Evolutionary conservation across 306 rosid genomes (phyloP).

Genomic region (Trifolium subterraneum): DNA sequence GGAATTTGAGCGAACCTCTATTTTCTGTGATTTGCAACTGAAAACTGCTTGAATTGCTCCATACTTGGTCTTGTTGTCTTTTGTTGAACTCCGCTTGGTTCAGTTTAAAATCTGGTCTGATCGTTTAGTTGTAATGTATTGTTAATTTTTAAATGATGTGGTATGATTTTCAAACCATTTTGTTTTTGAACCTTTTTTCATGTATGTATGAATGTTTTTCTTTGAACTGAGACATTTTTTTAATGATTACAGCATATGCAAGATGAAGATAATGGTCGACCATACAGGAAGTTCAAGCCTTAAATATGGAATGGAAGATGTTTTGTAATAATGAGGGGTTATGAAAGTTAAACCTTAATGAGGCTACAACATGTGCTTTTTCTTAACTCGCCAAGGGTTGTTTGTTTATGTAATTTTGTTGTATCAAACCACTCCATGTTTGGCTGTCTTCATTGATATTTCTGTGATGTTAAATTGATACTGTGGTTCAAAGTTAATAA

Average conservation of each 20-base stretch:
- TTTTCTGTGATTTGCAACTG: too few relatives aligned
- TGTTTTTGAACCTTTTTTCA: neutral
- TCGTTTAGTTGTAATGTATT: neutral
- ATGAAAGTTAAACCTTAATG: conserved; percentile 37
- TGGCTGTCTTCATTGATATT: conserved; percentile 18
- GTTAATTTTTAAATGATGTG: neutral
- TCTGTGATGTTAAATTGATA: conserved; percentile 24
- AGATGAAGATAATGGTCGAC: conserved; percentile 90
- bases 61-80: conserved; percentile 5
- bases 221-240: neutral
- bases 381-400: conserved; percentile 32
- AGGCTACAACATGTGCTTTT: conserved; percentile 40
- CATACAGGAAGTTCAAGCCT: conserved; percentile 75
- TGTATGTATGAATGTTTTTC: neutral
- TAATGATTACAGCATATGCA: conserved; percentile 78
- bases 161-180: conserved; percentile 1
- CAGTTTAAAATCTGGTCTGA: neutral
- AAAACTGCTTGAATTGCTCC: neutral
- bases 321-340: conserved; percentile 51
- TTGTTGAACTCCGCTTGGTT: conserved; percentile 2
- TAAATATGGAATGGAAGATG: conserved; percentile 22
- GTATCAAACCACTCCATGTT: conserved; percentile 23
- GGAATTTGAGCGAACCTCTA: neutral
- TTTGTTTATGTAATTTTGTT: conserved; percentile 26
- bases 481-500: conserved; percentile 35